These are phyloP conservation scores for Botrytis aclada DNA, from an alignment of 2,329 filamentous ascomycete species.

Conservation along the genomic window DNA sequence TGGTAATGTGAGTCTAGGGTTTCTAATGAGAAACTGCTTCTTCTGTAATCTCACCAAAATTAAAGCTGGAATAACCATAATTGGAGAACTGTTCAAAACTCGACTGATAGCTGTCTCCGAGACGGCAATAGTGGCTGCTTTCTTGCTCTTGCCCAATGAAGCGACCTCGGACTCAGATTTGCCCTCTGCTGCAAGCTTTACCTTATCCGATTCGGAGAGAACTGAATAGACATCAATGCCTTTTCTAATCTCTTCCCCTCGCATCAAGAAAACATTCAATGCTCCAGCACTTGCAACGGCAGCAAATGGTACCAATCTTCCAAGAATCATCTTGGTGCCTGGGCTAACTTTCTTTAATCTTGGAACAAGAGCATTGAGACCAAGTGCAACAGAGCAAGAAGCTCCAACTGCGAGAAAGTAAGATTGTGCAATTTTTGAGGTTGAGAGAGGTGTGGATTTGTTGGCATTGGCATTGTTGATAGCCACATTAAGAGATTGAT, in stretches of 20 bases:
- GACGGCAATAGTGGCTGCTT: constrained; percentile 84
- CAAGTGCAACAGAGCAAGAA: constrained; percentile 89
- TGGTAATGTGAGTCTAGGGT: constrained; percentile 74
- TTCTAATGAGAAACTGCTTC: constrained; percentile 73
- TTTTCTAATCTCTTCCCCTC: constrained; percentile 86
- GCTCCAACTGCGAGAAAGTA: constrained; percentile 90
- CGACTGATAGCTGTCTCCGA: constrained; percentile 88
- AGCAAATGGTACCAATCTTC: constrained; percentile 91
- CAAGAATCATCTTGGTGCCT: constrained; percentile 70
- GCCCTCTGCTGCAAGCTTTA: constrained; percentile 53
- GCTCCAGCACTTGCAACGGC: constrained; percentile 89
- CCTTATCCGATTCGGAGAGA: constrained; percentile 66
- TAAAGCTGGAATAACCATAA: constrained; percentile 94
- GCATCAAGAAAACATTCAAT: constrained; percentile 97
- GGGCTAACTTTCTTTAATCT: constrained; percentile 74
- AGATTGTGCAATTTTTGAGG: constrained; percentile 77
- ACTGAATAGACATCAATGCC: constrained; percentile 93
- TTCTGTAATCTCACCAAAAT: constrained; percentile 81
- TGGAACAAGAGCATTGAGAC: constrained; percentile 86
- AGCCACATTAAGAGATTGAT: constrained; percentile 96
- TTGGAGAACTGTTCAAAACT: constrained; percentile 89
- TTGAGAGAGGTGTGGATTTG: constrained; percentile 87
- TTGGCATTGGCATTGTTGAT: constrained; percentile 98
- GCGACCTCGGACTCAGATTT: constrained; percentile 62
- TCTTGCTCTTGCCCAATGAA: constrained; percentile 81